Evolutionary conservation across 2,329 filamentous ascomycete genomes (phyloP).

Genomic region (Aspergillus niger): DNA sequence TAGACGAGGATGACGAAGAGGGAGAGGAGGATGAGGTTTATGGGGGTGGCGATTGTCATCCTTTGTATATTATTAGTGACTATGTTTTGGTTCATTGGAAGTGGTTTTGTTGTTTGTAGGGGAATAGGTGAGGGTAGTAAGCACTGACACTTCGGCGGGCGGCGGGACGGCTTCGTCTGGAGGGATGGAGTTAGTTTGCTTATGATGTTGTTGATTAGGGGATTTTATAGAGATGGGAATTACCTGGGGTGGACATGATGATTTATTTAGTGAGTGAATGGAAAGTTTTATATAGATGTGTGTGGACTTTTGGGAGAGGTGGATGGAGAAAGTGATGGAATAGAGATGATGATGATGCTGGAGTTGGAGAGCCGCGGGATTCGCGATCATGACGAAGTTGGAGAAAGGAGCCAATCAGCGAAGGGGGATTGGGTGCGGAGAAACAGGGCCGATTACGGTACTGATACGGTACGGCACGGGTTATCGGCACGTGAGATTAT

Average conservation of each 20-base stretch:
- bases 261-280: neutral
- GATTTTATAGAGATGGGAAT: neutral
- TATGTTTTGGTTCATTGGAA: neutral
- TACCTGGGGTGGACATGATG: constrained; percentile 25
- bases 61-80: constrained; percentile 36
- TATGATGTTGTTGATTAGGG: neutral
- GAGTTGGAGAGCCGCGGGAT: neutral
- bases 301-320: neutral
- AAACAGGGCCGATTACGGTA: neutral
- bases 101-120: neutral
- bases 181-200: constrained; percentile 16
- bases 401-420: neutral
- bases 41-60: constrained; percentile 58
- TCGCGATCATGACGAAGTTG: constrained; percentile 2
- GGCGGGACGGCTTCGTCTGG: constrained; percentile 30
- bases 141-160: constrained; percentile 41
- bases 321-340: neutral
- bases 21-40: constrained; percentile 63
- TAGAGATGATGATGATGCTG: neutral
- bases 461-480: neutral
- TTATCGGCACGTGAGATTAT: neutral
- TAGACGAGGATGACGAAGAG: constrained; percentile 61
- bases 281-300: neutral
- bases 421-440: neutral
- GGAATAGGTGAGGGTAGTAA: neutral